phyloP scores from a whole-genome alignment of 768 basidiomycete species.

The Pluteus cervinus region DNA sequence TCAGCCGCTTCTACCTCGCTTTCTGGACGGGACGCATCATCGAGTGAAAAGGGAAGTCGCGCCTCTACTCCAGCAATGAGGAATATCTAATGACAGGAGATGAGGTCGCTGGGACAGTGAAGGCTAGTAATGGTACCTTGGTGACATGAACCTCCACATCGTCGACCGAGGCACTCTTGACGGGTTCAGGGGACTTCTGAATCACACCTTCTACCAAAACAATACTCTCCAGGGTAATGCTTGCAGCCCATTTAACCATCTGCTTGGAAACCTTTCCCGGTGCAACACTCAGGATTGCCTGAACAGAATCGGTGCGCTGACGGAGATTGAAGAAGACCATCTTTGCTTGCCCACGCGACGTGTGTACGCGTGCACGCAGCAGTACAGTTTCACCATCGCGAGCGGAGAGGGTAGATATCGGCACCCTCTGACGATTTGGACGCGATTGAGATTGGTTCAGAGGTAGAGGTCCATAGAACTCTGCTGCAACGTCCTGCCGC shows the following conservation, averaged over 20 bases:
- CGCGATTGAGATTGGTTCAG: slow-evolving; percentile 89
- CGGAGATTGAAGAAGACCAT: slow-evolving; percentile 93
- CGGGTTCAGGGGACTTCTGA: slow-evolving; percentile 70
- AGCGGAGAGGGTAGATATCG: slow-evolving; percentile 60
- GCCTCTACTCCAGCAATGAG: slow-evolving; percentile 75
- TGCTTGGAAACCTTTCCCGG: slow-evolving; percentile 85
- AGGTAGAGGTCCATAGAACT: slow-evolving; percentile 83
- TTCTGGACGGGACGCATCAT: slow-evolving; percentile 87
- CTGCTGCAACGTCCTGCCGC: slow-evolving; percentile 64
- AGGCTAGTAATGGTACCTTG: slow-evolving; percentile 47
- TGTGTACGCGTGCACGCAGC: slow-evolving; percentile 87
- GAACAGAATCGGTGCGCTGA: slow-evolving; percentile 81
- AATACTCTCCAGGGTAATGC: slow-evolving; percentile 81
- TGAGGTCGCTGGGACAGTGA: slow-evolving; percentile 4
- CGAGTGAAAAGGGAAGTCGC: slow-evolving; percentile 84
- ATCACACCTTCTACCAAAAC: slow-evolving; percentile 85
- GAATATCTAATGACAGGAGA: slow-evolving; percentile 51
- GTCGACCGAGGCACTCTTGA: slow-evolving; percentile 86
- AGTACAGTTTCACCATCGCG: slow-evolving; percentile 71
- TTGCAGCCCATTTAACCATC: slow-evolving; percentile 91
- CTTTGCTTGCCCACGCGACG: slow-evolving; percentile 88
- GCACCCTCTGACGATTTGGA: slow-evolving; percentile 48
- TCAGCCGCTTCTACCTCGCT: slow-evolving; percentile 54
- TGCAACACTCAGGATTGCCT: slow-evolving; percentile 71
- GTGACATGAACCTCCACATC: slow-evolving; percentile 83